A percentile compares a stretch with the other conserved stretches of the same genome.
phyloP scores from a whole-genome alignment of 164 flowering plant species.

The Protea cynaroides region DNA sequence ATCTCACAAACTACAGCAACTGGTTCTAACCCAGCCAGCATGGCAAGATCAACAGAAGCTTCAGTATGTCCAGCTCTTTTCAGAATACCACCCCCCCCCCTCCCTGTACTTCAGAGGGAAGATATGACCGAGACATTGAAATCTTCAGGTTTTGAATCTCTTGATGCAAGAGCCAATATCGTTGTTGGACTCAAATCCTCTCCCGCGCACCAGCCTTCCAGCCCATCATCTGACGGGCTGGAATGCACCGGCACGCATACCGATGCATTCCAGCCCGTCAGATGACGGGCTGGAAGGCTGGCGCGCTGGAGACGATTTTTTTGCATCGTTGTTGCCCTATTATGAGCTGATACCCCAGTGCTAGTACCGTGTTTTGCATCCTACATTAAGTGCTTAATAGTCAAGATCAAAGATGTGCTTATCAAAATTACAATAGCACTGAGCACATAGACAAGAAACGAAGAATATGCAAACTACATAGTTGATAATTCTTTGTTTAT shows the following conservation, averaged over 20 bases:
- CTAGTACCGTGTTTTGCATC: constrained; percentile 94
- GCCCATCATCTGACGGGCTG: no score
- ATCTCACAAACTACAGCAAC: constrained; percentile 84
- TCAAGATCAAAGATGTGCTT: not conserved
- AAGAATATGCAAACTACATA: not conserved
- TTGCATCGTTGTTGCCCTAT: constrained; percentile 81
- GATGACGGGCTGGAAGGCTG: no score
- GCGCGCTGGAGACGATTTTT: no score
- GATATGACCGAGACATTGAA: constrained; percentile 97
- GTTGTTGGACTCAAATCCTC: no score
- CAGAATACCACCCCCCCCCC: constrained; percentile 91
- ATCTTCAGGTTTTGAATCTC: constrained; percentile 75
- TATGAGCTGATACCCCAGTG: constrained; percentile 93
- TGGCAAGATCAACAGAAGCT: constrained; percentile 89
- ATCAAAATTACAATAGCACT: not conserved
- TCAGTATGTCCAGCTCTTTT: constrained; percentile 99
- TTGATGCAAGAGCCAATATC: constrained; percentile 68
- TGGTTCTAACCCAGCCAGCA: constrained; percentile 83
- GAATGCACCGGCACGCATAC: no score
- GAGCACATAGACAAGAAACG: no score
- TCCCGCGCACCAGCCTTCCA: no score
- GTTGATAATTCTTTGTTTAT: no score
- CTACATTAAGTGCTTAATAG: constrained; percentile 28
- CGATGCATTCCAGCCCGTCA: no score
- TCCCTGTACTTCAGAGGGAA: constrained; percentile 89